Base-by-base conservation (phyloP, 1,284 basidiomycete species). In the Trametes pubescens region DNA sequence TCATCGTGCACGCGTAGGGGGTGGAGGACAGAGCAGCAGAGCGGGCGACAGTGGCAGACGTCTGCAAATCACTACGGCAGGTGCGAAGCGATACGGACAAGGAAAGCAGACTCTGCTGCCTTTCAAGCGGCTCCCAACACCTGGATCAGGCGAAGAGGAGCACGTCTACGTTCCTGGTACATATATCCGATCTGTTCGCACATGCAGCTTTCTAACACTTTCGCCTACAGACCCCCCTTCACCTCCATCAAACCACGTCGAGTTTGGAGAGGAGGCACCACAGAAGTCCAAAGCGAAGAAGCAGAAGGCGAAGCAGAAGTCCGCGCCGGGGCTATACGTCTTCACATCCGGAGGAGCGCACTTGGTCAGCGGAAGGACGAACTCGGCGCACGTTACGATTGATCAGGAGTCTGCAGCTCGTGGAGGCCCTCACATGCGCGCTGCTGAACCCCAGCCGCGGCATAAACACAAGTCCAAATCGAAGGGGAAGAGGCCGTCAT, bases 91-190 rank as follows among this genome's bases (percentile, higher is more conserved):
- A 35, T 57, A 63, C 40, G 70, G 70, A 2, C 13, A 60, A 8
- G 67, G 65, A 2, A 62, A 55, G 1, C 71, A 73, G 49, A 69
- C 66, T 2, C 22, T 65, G 5, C 57, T 73, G 7, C 62, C 65
- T 8, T 73, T 70, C 59, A 38, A 62, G 16, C 59, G 59, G 11
- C 46, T 65, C 5, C 32, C 62, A 4, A 58, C 51, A 4, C 43
- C 51, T 2, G 60, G 61, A 8, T 16, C 32, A 4, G 44, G 11
- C 13, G 58, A 55, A 18, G 29, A 51, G 2, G 26, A 51, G 4
- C 32, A 65, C 7, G 13, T 46, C 9, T 32, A 47, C 18, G 35
- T 32, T 10, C 11, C 4, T 21, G 44, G n/a, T 44, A 6, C 11
- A 37, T 21, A 7, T 26, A 7, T 43, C 13, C 18, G 18, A 18